A percentile compares a stretch with the other conserved stretches of the same genome.
Conservation (phyloP, 148 eudicot genomes). For the Agrostemma githago region DNA sequence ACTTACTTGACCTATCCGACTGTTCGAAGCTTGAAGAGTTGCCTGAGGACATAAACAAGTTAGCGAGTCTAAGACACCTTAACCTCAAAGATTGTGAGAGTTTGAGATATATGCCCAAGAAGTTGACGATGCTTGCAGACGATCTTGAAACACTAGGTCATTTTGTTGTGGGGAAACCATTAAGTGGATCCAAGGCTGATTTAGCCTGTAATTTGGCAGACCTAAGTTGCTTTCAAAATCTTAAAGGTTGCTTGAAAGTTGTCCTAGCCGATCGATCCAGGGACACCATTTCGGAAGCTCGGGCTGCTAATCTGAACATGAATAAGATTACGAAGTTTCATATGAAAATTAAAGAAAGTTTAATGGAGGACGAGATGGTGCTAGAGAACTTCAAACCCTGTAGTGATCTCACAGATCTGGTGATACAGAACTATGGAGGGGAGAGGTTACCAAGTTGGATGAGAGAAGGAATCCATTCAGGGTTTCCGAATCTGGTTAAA, state of each 20-base stretch:
- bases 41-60: no score
- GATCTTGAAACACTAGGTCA: no score
- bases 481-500: slow-evolving; percentile 1
- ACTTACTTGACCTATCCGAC: no score
- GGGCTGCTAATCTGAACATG: no score
- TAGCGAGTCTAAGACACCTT: background rate
- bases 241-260: no score
- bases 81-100: background rate
- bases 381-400: slow-evolving; percentile 15
- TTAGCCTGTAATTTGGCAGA: background rate
- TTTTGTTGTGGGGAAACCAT: background rate
- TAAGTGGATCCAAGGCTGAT: background rate
- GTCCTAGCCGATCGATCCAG: no score
- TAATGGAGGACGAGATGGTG: background rate
- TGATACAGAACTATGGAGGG: background rate
- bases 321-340: background rate
- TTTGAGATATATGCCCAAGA: background rate
- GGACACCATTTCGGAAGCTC: no score
- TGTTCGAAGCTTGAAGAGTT: background rate
- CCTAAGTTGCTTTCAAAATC: background rate
- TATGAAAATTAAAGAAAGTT: background rate
- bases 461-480: background rate
- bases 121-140: background rate
- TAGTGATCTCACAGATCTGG: background rate
- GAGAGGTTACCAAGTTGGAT: slow-evolving; percentile 21